Base-by-base conservation (phyloP, 257 asterid species). In the Solanum chmielewskii region DNA sequence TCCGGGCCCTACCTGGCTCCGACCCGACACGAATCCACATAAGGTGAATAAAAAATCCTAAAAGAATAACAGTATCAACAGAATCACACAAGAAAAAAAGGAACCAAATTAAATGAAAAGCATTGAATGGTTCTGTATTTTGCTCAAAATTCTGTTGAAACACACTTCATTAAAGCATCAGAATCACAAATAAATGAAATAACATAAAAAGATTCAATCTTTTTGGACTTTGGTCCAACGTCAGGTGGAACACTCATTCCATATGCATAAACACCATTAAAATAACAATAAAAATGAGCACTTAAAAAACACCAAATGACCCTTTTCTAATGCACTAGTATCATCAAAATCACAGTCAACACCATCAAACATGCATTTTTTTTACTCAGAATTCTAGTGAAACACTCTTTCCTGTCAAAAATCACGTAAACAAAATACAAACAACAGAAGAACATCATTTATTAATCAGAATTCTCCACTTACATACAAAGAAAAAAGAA, bases 221-320 rank as follows among this genome's bases (percentile, higher is more conserved):
- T 71, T 71, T 33, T 71, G 29, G 49, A 35, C 81, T 11, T 33
- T 71, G 29, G 49, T 35, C 81, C 6, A 2, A 31, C 44, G 33
- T 70, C 44, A 33, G 77, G 77, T 37, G 70, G 70, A 92, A 89
- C 76, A 90, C 90, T 90, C 93, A 90, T 91, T 93, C 92, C 92
- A 94, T 93, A 88, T 33, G 39, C 89, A 59, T 84, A 78, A 86
- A 85, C 86, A 21, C 89, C 45, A 29, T 14, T 78, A 21, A 12
- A 83, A 89, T 87, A 81, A 83, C 83, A 86, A n/a, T 2, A 77
- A 44, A 44, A 77, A 25, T 7, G 39, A 78, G 10, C n/a, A 25
- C 66, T 21, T 13, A 5, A 25, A 15, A 78, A 78, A 15, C 16
- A 78, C 52, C 66, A 78, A 78, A 45, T 78, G 42, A 3, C 66